Percentiles rank a stretch among this genome's conserved stretches.
Conservation (phyloP, 1,284 basidiomycete species). For the Moesziomyces parantarcticus region DNA sequence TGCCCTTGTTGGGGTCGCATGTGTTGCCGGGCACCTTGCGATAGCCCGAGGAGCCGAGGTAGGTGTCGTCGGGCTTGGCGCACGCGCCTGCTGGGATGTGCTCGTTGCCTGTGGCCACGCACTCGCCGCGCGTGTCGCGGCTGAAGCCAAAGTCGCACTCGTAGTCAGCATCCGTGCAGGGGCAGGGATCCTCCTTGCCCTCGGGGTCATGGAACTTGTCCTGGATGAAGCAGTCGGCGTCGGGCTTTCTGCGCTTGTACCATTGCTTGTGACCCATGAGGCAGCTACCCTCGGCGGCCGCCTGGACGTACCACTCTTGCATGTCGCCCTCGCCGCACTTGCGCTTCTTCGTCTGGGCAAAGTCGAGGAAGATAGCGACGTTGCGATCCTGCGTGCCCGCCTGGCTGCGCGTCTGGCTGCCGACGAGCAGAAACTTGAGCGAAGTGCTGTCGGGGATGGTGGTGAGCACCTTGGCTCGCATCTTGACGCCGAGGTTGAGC, state of each 20-base stretch:
- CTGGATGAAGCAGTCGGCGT: constrained; percentile 90
- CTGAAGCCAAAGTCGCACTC: constrained; percentile 95
- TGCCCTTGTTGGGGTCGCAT: constrained; percentile 75
- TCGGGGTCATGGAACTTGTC: constrained; percentile 74
- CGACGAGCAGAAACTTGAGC: constrained; percentile 88
- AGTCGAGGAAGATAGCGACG: constrained; percentile 84
- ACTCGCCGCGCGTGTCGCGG: constrained; percentile 75
- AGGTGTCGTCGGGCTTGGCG: constrained; percentile 72
- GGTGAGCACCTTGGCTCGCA: constrained; percentile 83
- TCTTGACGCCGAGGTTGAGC: constrained; percentile 77
- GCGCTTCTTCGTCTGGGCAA: constrained; percentile 76
- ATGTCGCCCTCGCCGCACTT: constrained; percentile 82
- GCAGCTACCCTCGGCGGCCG: constrained; percentile 75
- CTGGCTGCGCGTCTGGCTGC: constrained; percentile 78
- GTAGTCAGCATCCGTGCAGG: constrained; percentile 86
- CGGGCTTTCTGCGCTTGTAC: constrained; percentile 85
- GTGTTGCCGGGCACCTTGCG: constrained; percentile 92
- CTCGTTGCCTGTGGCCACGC: constrained; percentile 85
- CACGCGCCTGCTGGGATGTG: constrained; percentile 84
- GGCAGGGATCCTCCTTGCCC: constrained; percentile 81
- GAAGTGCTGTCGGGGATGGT: constrained; percentile 92
- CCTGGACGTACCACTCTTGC: constrained; percentile 87
- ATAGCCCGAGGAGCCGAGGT: constrained; percentile 89
- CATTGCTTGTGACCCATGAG: constrained; percentile 98
- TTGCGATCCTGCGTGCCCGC: constrained; percentile 74